Evolutionary conservation across 2,329 filamentous ascomycete species (phyloP), one percentile per base, ranked within the genome.

Genomic region (Penicillium sp.): DNA sequence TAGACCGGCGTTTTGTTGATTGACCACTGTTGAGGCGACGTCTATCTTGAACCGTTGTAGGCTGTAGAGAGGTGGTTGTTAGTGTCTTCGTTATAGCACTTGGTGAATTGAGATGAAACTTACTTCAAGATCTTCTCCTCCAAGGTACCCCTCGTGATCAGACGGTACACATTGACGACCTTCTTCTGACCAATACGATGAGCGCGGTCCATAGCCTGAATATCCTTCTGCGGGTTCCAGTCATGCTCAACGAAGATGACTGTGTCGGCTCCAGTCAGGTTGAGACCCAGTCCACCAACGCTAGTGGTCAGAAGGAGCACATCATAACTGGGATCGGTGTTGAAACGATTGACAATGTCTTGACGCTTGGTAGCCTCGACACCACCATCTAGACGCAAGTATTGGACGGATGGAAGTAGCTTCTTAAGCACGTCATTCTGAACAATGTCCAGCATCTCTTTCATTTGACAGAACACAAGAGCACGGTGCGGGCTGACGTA

Each of bases 211-310:
- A 99, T 99, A 61, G 94, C 94, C 70, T 99, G 94, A 62, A 99
- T 84, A 74, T 99, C 94, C 73, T 96, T 96, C 70, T 99, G 94
- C 29, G 94, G 94, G 70, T 99, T 99, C 94, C 94, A 99, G 73
- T 99, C 94, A 73, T 99, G 95, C 74, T 99, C 94, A 28, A 99
- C 95, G 66, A 99, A 99, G 64, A 99, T 99, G 71, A 99, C 94
- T 0, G 94, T 99, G 73, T 99, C 94, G 3, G 94, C 94, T 61
- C 94, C 94, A 0, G 94, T 99, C 59, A 99, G 77, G 72, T 99
- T 99, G 51, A 99, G 82, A 26, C 94, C 94, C 1, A 99, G 79
- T 58, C 94, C 94, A 70, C 94, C 94, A 42, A 99, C 94, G 65
- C 88, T 95, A 0, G 94, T 99, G 0, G 95, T 99, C 57, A 99